Base-by-base conservation (phyloP, 176 grass and related monocot species). In the Saccharum officinarum region DNA sequence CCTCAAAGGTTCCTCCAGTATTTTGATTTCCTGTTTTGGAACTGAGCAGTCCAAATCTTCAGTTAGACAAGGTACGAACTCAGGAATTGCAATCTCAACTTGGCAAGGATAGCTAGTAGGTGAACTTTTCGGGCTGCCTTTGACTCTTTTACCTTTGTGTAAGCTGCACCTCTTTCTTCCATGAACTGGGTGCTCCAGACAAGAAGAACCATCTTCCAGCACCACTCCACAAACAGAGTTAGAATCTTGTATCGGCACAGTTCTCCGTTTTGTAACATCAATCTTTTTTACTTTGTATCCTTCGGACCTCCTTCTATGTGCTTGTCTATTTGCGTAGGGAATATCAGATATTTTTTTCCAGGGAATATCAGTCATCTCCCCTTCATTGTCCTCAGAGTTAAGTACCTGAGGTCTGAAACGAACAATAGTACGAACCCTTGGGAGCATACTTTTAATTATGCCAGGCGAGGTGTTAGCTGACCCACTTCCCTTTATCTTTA, bases 81-180 rank as follows among this genome's bases (percentile, higher is more conserved):
- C 74, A 79, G 37, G 47, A 72, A 18, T 37, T 28, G 79, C 55
- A 46, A 73, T 77, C 28, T 37, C 55, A 86, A 47, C 46, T 69
- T 87, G 30, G 80, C 73, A 68, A 69, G 57, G 50, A 41, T 57
- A 18, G 34, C 36, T 73, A 90, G 67, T 31, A 80, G 69, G 79
- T 2, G 74, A 83, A 10, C 41, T 10, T 79, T 78, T 86, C 45
- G 38, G 75, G 45, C 10, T 61, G 61, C 18, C 39, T 87, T 28
- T 49, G 75, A 81, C 62, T 77, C 89, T 93, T 91, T 85, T 87
- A 71, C 91, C 91, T 93, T 93, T 98, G 80, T 98, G 95, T 44
- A 95, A 73, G 60, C 88, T 92, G 65, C 95, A 98, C 64, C 95
- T 95, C 83, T 98, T 98, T 57, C 87, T 98, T 79, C 91, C 95